Evolutionary conservation across 371 early-diverging fungal genomes (phyloP).

Genomic region (Mucor plumbeus): DNA sequence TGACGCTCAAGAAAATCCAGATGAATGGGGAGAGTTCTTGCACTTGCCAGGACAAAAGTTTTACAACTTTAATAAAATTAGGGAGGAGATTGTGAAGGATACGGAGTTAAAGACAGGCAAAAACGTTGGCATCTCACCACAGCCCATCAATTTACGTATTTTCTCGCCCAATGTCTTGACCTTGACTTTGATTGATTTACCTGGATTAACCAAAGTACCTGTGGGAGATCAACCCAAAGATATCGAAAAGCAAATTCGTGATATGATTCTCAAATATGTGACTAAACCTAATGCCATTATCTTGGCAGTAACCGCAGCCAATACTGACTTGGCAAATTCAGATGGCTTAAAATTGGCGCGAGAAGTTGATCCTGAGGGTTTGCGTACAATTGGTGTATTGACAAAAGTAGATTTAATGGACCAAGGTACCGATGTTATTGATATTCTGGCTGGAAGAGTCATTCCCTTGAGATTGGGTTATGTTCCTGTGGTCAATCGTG

Average conservation of each 20-base stretch:
- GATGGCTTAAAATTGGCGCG: conserved; percentile 97
- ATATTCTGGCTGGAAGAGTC: conserved; percentile 97
- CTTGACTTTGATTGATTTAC: conserved; percentile 97
- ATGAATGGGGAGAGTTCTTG: conserved; percentile 97
- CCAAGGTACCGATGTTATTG: conserved; percentile 97
- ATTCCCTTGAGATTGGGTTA: conserved; percentile 95
- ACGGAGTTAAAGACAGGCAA: conserved; percentile 94
- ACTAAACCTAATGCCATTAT: conserved; percentile 96
- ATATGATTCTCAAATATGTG: conserved; percentile 96
- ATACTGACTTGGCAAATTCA: conserved; percentile 98
- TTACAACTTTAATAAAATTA: conserved; percentile 90
- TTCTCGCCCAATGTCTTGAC: conserved; percentile 97
- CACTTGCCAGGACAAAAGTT: conserved; percentile 95
- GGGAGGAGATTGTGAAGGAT: conserved; percentile 91
- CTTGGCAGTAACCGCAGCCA: conserved; percentile 97
- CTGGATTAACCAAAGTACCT: conserved; percentile 98
- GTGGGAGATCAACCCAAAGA: conserved; percentile 99
- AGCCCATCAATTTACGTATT: conserved; percentile 95
- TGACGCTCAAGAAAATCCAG: conserved; percentile 54
- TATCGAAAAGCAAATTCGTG: conserved; percentile 96
- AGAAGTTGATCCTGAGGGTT: conserved; percentile 97
- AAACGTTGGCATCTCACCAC: conserved; percentile 86
- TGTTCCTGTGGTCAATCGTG: conserved; percentile 96
- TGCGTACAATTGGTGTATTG: conserved; percentile 98
- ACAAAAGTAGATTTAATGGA: conserved; percentile 99